These are phyloP conservation scores for Pachyrhizus erosus DNA, from an alignment of 306 rosid genomes.

Conservation along the genomic window DNA sequence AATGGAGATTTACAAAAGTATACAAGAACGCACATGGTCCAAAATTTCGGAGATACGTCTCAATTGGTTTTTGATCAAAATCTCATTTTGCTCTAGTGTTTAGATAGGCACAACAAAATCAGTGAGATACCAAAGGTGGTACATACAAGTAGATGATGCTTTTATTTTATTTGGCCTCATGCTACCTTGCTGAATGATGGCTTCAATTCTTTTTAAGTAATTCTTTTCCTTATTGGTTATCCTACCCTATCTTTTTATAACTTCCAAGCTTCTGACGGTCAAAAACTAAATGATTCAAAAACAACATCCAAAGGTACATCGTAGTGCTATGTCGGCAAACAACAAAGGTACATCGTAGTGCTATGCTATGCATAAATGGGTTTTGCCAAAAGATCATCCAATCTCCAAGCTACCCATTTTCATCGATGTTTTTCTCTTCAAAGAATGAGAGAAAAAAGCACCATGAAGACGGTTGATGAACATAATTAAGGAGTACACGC, in stretches of 20 bases:
- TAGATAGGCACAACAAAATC: conserved; percentile 35
- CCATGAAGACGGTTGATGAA: not conserved
- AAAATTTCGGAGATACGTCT: not conserved
- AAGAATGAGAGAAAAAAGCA: not conserved
- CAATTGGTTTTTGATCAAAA: conserved; percentile 10
- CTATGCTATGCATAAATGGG: not conserved
- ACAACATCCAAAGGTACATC: conserved; percentile 6
- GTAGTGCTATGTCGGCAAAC: conserved; percentile 32
- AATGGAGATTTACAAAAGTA: not conserved
- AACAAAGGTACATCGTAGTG: not conserved
- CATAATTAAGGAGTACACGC: not conserved
- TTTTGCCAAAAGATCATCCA: not conserved
- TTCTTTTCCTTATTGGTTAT: conserved; percentile 27
- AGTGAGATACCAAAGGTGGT: conserved; percentile 18
- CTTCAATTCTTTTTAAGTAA: not conserved
- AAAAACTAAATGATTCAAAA: conserved; percentile 21
- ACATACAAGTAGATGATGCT: conserved; percentile 30
- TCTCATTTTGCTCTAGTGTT: not conserved
- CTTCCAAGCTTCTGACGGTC: conserved; percentile 28
- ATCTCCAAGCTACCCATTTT: not conserved
- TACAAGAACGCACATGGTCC: conserved; percentile 14
- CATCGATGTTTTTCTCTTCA: not conserved
- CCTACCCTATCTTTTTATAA: conserved; percentile 4
- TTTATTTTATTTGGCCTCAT: conserved; percentile 33
- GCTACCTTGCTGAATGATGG: conserved; percentile 1